Base-by-base conservation (phyloP, 768 basidiomycete species). In the Wakefieldia striispora region DNA sequence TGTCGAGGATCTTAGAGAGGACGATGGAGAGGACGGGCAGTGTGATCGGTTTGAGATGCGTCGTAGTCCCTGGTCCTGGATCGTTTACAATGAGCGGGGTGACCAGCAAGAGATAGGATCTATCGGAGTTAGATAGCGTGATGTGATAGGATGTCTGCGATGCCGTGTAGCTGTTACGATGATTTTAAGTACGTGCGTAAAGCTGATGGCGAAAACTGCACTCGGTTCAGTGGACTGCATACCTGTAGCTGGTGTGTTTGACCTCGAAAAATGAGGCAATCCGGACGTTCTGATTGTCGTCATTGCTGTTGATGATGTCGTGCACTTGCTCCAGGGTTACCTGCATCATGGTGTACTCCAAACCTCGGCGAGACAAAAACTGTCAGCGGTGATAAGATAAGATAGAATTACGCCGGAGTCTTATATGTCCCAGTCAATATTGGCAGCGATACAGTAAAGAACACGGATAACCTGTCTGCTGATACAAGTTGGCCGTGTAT, bases 1-100 rank as follows among this genome's bases (percentile, higher is more conserved):
- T 61, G 4, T 60, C 58, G 33, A 71, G 69, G 47, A 84, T 77
- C 40, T 65, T 66, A 27, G 64, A 46, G 45, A 80, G 68, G 37
- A 82, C 68, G 38, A 61, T 49, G 33, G 72, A 64, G 42, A 76
- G 69, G 6, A 69, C 56, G 3, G 70, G 23, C 70, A 59, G 34
- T 52, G 69, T 56, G 67, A 75, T 49, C 37, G 53, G 38, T 19
- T 13, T 38, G 23, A 49, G 41, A 17, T 35, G 48, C 37, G 49
- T 29, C 16, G 45, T 34, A 9, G 11, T 37, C 35, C 26, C 55
- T 40, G 26, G 58, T 45, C 21, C 53, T 52, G 14, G 55, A 53
- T 27, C 26, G 6, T 10, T 10, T 46, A 23, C 33, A 33, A 44
- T 6, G 31, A 53, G 47, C 9, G 58, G 55, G 4, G 58, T 54